phyloP scores from a whole-genome alignment of 371 early-diverging fungal genomes.

The Phascolomyces articulosus region DNA sequence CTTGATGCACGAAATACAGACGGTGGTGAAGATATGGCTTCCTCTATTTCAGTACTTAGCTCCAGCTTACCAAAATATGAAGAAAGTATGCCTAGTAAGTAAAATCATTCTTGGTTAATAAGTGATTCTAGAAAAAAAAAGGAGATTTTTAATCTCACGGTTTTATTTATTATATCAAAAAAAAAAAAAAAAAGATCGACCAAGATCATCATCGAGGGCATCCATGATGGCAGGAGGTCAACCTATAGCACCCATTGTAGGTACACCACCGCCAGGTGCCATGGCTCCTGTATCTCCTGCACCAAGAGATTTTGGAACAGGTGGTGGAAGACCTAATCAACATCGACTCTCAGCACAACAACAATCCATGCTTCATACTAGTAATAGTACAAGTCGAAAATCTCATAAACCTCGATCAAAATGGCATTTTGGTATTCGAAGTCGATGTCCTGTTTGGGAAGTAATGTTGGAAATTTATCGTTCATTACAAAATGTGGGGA shows the following conservation, averaged over 20 bases:
- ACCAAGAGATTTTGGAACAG: slow-evolving; percentile 12
- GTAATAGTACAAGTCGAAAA: slow-evolving; percentile 13
- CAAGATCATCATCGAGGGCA: slow-evolving; percentile 26
- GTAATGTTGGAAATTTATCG: slow-evolving; percentile 98
- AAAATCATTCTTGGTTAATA: not conserved
- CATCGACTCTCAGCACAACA: slow-evolving; percentile 31
- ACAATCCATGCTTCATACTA: not conserved
- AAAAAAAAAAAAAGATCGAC: slow-evolving; percentile 6
- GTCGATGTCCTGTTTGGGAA: slow-evolving; percentile 87
- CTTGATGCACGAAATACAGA: slow-evolving; percentile 12
- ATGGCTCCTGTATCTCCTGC: slow-evolving; percentile 31
- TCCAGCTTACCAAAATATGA: slow-evolving; percentile 66
- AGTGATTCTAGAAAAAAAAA: too few relatives aligned
- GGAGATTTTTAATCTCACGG: not conserved
- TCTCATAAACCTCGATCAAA: slow-evolving; percentile 53
- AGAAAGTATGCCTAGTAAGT: slow-evolving; percentile 16
- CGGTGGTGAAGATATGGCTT: slow-evolving; percentile 38
- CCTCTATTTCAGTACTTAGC: slow-evolving; percentile 68
- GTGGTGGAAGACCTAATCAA: slow-evolving; percentile 9
- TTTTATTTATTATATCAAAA: not conserved
- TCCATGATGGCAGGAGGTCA: slow-evolving; percentile 22
- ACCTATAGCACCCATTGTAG: slow-evolving; percentile 37
- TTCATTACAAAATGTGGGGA: slow-evolving; percentile 84
- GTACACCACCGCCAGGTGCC: slow-evolving; percentile 50
- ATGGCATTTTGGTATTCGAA: slow-evolving; percentile 98